Evolutionary conservation across 2,329 filamentous ascomycete genomes (phyloP).

Genomic region (Trichoderma afroharzianum): DNA sequence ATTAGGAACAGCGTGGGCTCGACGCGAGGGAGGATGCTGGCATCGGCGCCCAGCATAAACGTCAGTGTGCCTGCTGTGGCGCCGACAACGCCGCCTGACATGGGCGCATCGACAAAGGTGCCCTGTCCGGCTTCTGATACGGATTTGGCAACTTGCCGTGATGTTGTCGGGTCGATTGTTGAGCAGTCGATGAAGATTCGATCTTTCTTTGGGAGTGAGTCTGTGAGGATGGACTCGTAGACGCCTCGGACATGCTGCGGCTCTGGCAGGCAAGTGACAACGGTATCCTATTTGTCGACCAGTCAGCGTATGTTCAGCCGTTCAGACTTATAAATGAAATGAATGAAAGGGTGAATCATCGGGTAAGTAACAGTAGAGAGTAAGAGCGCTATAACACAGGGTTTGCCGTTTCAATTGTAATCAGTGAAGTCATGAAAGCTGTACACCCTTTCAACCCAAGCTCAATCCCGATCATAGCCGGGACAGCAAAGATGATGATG

Average conservation of each 20-base stretch:
- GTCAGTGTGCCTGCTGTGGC: conserved; percentile 83
- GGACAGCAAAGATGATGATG: conserved; percentile 33
- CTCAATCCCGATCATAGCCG: conserved; percentile 74
- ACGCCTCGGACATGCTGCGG: conserved; percentile 83
- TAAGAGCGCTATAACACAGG: background rate
- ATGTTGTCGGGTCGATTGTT: conserved; percentile 89
- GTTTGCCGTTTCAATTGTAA: conserved; percentile 65
- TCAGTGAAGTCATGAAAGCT: conserved; percentile 53
- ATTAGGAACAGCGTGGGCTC: conserved; percentile 72
- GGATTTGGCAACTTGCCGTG: conserved; percentile 68
- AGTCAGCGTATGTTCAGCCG: conserved; percentile 34
- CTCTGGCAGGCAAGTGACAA: conserved; percentile 87
- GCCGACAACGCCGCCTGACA: conserved; percentile 94
- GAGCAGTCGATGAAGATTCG: conserved; percentile 94
- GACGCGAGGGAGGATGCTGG: conserved; percentile 58
- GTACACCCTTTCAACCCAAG: conserved; percentile 34
- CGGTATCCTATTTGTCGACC: conserved; percentile 60
- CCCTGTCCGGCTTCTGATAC: conserved; percentile 64
- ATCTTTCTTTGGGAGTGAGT: conserved; percentile 48
- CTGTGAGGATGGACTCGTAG: conserved; percentile 70
- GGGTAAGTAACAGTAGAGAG: background rate
- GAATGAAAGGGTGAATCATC: background rate
- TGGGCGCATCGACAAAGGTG: conserved; percentile 87
- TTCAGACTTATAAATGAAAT: background rate
- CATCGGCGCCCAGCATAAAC: conserved; percentile 84